Conservation (phyloP, 305 asterid species). For the Caryopteris hybrid region DNA sequence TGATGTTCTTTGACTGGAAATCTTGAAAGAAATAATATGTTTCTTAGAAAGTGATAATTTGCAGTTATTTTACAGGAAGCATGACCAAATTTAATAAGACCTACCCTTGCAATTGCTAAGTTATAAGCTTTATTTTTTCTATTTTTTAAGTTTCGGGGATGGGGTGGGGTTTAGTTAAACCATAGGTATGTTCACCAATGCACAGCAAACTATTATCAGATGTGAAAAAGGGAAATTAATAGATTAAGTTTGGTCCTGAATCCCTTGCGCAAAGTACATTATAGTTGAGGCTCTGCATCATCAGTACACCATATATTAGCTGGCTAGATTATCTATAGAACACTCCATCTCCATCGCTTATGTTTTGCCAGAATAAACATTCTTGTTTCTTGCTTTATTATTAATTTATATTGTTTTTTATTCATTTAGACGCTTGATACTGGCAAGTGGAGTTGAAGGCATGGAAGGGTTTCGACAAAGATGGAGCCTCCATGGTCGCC, state of each 20-base stretch:
- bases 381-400: not conserved
- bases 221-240: not conserved
- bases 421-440: slow-evolving; percentile 58
- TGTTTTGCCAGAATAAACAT: not conserved
- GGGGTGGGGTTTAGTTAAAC: not conserved
- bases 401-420: not conserved
- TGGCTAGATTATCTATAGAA: not conserved
- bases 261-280: not conserved
- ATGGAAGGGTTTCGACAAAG: slow-evolving; percentile 88
- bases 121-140: not conserved
- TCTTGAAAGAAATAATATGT: not conserved
- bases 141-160: too few species aligned
- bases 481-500: slow-evolving; percentile 91
- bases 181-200: not conserved
- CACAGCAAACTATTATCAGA: too few species aligned
- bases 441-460: slow-evolving; percentile 97
- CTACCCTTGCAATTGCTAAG: not conserved
- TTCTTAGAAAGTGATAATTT: not conserved
- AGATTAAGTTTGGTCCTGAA: not conserved
- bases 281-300: not conserved
- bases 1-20: not conserved
- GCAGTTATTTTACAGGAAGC: not conserved
- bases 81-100: not conserved
- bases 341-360: not conserved
- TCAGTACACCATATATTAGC: not conserved